Percentiles rank a stretch among this genome's conserved stretches.
Evolutionary conservation across 306 rosid genomes (phyloP).

Genomic region (Geum urbanum): DNA sequence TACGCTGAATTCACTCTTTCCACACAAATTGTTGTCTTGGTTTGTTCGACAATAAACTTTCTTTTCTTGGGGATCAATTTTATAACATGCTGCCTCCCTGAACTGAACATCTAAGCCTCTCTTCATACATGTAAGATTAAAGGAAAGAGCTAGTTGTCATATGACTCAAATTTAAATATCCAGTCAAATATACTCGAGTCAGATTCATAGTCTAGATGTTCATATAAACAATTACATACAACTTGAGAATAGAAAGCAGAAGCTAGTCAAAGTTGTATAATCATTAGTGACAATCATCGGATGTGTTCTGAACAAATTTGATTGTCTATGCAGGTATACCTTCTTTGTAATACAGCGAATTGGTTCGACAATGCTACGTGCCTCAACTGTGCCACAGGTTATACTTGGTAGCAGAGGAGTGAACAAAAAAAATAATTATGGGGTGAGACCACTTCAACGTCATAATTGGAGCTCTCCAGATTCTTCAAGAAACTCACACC

Average conservation of each 20-base stretch:
- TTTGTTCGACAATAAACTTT: conserved; percentile 55
- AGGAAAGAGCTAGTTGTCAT: not conserved
- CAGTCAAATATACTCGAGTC: not conserved
- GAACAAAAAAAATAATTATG: conserved; percentile 73
- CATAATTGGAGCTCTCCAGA: conserved; percentile 47
- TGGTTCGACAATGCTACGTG: conserved; percentile 76
- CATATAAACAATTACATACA: not conserved
- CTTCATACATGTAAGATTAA: conserved; percentile 27
- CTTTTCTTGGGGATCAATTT: conserved; percentile 60
- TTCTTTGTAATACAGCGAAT: conserved; percentile 55
- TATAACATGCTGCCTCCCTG: conserved; percentile 63
- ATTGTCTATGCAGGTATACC: conserved; percentile 29
- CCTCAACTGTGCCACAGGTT: conserved; percentile 70
- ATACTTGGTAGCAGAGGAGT: conserved; percentile 84
- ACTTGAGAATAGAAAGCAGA: not conserved
- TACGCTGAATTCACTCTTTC: conserved; percentile 52
- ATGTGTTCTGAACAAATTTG: not conserved
- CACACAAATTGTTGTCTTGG: conserved; percentile 39
- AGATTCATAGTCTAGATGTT: not conserved
- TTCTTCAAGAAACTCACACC: conserved; percentile 70
- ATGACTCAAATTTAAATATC: not conserved
- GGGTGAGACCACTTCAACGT: conserved; percentile 74
- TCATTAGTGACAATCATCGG: not conserved
- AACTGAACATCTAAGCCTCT: conserved; percentile 46
- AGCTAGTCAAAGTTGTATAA: not conserved